Conservation (phyloP, 2,329 filamentous ascomycete species). For the Penicillium vulpinum region DNA sequence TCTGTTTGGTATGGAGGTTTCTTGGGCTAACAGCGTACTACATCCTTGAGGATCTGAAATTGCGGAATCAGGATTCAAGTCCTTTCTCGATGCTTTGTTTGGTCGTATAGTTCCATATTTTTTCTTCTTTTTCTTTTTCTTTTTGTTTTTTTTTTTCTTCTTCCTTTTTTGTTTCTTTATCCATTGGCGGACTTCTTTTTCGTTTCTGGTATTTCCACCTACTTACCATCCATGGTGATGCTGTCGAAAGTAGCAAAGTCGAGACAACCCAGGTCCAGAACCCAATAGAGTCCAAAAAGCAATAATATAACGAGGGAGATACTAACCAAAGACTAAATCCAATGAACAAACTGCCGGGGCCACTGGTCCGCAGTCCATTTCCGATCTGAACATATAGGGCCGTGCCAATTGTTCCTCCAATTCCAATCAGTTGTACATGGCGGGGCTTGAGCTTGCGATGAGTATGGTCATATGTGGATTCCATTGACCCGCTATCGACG, state of each 20-base stretch:
- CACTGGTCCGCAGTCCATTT: slow-evolving; percentile 41
- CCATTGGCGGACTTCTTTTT: background rate
- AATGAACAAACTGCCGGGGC: slow-evolving; percentile 46
- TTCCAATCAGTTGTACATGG: slow-evolving; percentile 51
- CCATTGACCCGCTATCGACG: slow-evolving; percentile 26
- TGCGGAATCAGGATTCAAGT: background rate
- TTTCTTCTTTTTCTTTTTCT: background rate
- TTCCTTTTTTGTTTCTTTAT: no score
- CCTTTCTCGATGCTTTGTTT: background rate
- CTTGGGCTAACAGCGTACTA: slow-evolving; percentile 5
- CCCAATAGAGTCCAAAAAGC: slow-evolving; percentile 1
- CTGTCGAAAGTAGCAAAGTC: background rate
- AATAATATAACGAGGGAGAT: background rate
- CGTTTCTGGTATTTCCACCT: background rate
- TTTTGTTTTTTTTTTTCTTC: background rate
- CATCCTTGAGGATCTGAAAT: slow-evolving; percentile 1
- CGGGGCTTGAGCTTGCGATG: slow-evolving; percentile 46
- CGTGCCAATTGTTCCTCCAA: slow-evolving; percentile 49
- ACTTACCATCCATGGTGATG: background rate
- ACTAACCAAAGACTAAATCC: slow-evolving; percentile 50
- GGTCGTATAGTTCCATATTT: background rate
- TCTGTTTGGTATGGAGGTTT: background rate
- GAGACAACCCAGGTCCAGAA: slow-evolving; percentile 9
- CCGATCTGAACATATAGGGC: slow-evolving; percentile 48
- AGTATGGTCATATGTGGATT: slow-evolving; percentile 34